These are phyloP conservation scores for Vaccinium macrocarpon DNA, from an alignment of 148 eudicot genomes.

Conservation along the genomic window DNA sequence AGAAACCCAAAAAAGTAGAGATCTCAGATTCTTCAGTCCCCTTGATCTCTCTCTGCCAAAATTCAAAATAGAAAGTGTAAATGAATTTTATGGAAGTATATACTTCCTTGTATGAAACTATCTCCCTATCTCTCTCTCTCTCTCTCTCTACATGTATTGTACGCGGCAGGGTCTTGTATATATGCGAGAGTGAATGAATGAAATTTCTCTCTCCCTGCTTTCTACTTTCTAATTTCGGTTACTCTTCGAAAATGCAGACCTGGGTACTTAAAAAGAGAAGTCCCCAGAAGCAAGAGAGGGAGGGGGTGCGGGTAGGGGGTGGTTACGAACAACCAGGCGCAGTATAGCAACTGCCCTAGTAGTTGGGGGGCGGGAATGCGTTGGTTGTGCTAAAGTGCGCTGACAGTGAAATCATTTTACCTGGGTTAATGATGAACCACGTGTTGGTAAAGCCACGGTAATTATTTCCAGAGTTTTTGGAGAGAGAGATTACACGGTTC, in stretches of 20 bases:
- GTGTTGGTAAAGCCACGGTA: not conserved
- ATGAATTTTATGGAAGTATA: not conserved
- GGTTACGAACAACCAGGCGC: conserved; percentile 12
- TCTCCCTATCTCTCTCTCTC: not conserved
- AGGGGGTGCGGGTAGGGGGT: not conserved
- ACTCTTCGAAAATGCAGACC: not conserved
- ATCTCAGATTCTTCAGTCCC: conserved; percentile 7
- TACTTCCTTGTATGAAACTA: not conserved
- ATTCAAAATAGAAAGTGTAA: not conserved
- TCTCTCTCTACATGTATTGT: not conserved
- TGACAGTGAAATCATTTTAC: conserved; percentile 18
- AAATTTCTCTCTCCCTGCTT: not conserved
- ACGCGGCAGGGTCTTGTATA: not conserved
- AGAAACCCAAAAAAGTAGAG: conserved; percentile 5
- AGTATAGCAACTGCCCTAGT: conserved; percentile 3
- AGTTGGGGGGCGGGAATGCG: conserved; percentile 1
- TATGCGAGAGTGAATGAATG: not conserved
- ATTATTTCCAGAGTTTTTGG: conserved; percentile 11
- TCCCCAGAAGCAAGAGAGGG: not conserved
- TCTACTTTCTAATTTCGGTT: conserved; percentile 13
- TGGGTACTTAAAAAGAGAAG: conserved; percentile 18
- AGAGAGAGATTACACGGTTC: not conserved
- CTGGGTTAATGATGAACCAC: conserved; percentile 8
- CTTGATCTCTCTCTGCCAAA: not conserved
- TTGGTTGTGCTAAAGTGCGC: conserved; percentile 20